Evolutionary conservation across 1,284 basidiomycete species (phyloP), one percentile per base, ranked within the genome.

Genomic region (Microbotryum saponariae): DNA sequence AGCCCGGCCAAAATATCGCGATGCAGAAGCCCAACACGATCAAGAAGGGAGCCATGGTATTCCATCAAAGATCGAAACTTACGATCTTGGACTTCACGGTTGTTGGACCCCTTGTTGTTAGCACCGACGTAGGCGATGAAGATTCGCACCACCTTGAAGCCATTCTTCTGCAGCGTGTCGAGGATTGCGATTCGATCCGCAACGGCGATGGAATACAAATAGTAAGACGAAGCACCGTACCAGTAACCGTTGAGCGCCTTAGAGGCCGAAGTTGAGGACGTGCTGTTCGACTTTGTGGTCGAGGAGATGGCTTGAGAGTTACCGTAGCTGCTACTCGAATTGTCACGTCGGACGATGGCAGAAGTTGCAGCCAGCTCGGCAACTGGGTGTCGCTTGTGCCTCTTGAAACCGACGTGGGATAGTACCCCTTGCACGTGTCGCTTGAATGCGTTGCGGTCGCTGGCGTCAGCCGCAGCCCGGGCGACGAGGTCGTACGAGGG

Each of bases 191-290:
- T 20, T 2, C 72, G 61, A 27, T 71, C 71, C 29, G 53, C 44
- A 21, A 63, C 60, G 23, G 52, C 51, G n/a, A 71, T 48, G 7
- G 72, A 60, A 49, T 66, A 64, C 20, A 73, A 63, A 60, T 71
- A 73, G 62, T 73, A 73, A 0, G 64, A 65, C 31, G 70, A 71
- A n/a, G 67, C 72, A 53, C 72, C 72, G 27, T 59, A 54, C 51
- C 56, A 71, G 51, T 57, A 64, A 37, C 50, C 59, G 4, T 55
- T 58, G 37, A 42, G 37, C 10, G 37, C 12, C 6, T 6, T 42
- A 12, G 27, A 33, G 51, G 51, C n/a, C n/a, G 31, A 53, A 33
- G 6, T 50, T 20, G 48, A 53, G 12, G 51, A 53, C 14, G 25
- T 31, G 25, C 27, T 27, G 21, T 31, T 25, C 51, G 51, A 53